A percentile compares a stretch with the other conserved stretches of the same genome.
phyloP scores from a whole-genome alignment of 2,329 filamentous ascomycete species.

The Chaetomiaceae sp. region DNA sequence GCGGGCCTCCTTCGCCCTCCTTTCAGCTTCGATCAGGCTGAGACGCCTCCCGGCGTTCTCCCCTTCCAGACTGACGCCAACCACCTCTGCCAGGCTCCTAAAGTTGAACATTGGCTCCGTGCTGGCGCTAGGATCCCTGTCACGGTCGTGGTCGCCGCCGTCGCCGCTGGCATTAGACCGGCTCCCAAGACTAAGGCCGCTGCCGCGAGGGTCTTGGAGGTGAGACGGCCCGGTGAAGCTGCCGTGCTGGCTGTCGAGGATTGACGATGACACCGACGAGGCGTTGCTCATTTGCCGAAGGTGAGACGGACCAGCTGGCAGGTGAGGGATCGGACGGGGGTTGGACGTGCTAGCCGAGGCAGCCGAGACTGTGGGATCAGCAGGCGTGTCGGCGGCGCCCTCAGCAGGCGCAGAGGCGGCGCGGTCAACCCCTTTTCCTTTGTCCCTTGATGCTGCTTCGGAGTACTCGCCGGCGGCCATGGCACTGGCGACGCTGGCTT shows the following conservation, averaged over 20 bases:
- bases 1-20: slow-evolving; percentile 11
- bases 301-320: slow-evolving; percentile 61
- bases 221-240: slow-evolving; percentile 43
- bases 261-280: slow-evolving; percentile 76
- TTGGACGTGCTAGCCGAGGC: slow-evolving; percentile 30
- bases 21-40: slow-evolving; percentile 30
- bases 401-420: slow-evolving; percentile 28
- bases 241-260: slow-evolving; percentile 60
- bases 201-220: slow-evolving; percentile 47
- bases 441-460: slow-evolving; percentile 41
- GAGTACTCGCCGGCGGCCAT: slow-evolving; percentile 34
- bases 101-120: slow-evolving; percentile 89
- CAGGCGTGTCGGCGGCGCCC: slow-evolving; percentile 19
- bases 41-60: slow-evolving; percentile 36
- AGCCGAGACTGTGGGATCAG: slow-evolving; percentile 27
- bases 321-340: slow-evolving; percentile 45
- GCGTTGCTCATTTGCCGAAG: slow-evolving; percentile 81
- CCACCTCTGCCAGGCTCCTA: slow-evolving; percentile 77
- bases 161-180: slow-evolving; percentile 40
- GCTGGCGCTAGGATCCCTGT: slow-evolving; percentile 44
- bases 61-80: slow-evolving; percentile 60
- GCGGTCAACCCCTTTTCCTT: slow-evolving; percentile 69
- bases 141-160: slow-evolving; percentile 45
- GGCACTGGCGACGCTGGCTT: slow-evolving; percentile 47
- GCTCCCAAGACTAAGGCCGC: slow-evolving; percentile 48